Percentiles rank a stretch among this genome's conserved stretches.
phyloP scores from a whole-genome alignment of 495 filamentous ascomycete species.

The Thermothielavioides terrestris region DNA sequence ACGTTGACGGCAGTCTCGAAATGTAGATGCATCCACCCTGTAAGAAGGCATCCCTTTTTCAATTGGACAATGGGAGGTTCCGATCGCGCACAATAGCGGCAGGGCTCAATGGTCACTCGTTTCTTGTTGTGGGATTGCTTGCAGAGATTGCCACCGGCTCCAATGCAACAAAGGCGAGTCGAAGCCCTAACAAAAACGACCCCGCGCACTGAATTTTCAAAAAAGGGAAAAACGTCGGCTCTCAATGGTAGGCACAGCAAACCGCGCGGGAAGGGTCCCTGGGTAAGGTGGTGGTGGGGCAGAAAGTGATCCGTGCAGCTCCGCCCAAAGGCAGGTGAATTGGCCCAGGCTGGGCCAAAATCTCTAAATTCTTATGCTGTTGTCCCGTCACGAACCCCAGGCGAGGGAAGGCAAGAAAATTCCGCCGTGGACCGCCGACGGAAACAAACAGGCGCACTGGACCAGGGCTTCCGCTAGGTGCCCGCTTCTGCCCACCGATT shows the following conservation, averaged over 20 bases:
- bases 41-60: too few species aligned
- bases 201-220: constrained; percentile 16
- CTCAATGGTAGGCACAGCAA: too few species aligned
- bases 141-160: not conserved
- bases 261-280: too few species aligned
- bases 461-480: constrained; percentile 13
- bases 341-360: constrained; percentile 5
- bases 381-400: constrained; percentile 13
- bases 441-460: constrained; percentile 14
- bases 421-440: constrained; percentile 8
- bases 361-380: constrained; percentile 14
- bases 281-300: constrained; percentile 6
- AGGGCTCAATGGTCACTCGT: too few species aligned
- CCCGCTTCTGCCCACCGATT: constrained; percentile 6
- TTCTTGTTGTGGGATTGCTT: too few species aligned
- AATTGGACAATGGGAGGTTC: too few species aligned
- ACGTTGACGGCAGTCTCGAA: too few species aligned
- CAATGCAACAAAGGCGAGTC: not conserved
- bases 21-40: too few species aligned
- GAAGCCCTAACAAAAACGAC: constrained; percentile 12
- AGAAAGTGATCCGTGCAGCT: constrained; percentile 16
- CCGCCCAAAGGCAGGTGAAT: not conserved
- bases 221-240: constrained; percentile 11
- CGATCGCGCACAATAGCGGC: too few species aligned
- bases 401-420: constrained; percentile 3